These are phyloP conservation scores for Leishmania lainsoni DNA, from an alignment of 208 protist genomes.

Conservation along the genomic window DNA sequence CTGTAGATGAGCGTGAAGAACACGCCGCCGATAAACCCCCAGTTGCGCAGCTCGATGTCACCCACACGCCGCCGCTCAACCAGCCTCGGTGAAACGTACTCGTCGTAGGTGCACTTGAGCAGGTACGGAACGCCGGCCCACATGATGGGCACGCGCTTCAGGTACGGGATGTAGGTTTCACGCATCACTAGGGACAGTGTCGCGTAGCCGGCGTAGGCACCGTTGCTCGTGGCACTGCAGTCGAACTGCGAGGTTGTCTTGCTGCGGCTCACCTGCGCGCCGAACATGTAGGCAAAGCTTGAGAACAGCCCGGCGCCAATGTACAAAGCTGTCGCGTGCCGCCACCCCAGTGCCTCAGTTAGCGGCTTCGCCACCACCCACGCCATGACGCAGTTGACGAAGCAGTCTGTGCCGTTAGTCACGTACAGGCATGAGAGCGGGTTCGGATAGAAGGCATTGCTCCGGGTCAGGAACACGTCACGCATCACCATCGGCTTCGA, in stretches of 20 bases:
- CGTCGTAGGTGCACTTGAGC: conserved; percentile 74
- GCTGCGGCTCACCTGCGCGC: conserved; percentile 44
- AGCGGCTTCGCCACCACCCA: conserved; percentile 71
- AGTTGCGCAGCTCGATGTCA: conserved; percentile 78
- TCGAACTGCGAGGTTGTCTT: conserved; percentile 66
- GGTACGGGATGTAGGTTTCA: conserved; percentile 61
- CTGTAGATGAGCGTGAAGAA: conserved; percentile 84
- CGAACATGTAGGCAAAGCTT: conserved; percentile 86
- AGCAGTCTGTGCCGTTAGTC: conserved; percentile 45
- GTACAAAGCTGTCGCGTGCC: conserved; percentile 57
- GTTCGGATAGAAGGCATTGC: conserved; percentile 62
- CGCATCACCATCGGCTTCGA: conserved; percentile 86
- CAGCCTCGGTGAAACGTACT: conserved; percentile 74
- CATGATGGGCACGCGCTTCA: conserved; percentile 49
- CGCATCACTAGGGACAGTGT: conserved; percentile 73
- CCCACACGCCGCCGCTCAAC: conserved; percentile 48
- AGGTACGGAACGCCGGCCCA: conserved; percentile 68
- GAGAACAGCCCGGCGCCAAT: conserved; percentile 72
- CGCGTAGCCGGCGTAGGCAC: conserved; percentile 70
- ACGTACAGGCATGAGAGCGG: conserved; percentile 86
- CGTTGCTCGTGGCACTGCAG: conserved; percentile 75
- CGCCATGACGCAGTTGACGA: conserved; percentile 60
- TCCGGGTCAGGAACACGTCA: conserved; percentile 83
- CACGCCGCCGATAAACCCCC: conserved; percentile 81
- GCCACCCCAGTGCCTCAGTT: conserved; percentile 60